These are phyloP conservation scores for Mucor indicus DNA, from an alignment of 371 early-diverging fungal species.

Conservation along the genomic window DNA sequence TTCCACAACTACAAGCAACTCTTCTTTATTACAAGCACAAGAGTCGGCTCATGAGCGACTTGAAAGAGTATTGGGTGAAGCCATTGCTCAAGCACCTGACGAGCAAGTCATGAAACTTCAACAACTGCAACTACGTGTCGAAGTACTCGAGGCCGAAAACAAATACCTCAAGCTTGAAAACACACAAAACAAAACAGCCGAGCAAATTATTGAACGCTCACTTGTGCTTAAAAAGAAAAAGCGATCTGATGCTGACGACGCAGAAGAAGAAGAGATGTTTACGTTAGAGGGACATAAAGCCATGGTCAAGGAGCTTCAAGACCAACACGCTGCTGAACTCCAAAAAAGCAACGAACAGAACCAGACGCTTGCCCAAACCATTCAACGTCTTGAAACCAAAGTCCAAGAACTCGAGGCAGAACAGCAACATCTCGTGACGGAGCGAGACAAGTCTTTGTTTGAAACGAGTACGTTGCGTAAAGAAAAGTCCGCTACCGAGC, in stretches of 20 bases:
- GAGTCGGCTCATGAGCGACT: constrained; percentile 31
- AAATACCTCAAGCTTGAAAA: constrained; percentile 45
- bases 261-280: constrained; percentile 10
- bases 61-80: constrained; percentile 35
- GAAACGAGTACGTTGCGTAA: constrained; percentile 55
- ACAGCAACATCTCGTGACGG: constrained; percentile 53
- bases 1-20: background rate
- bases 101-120: constrained; percentile 47
- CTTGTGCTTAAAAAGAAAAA: constrained; percentile 25
- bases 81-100: constrained; percentile 37
- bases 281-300: constrained; percentile 40
- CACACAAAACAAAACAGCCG: constrained; percentile 39
- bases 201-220: constrained; percentile 35
- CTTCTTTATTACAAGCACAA: constrained; percentile 1
- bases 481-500: constrained; percentile 41
- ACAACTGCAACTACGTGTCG: constrained; percentile 48
- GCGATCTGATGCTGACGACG: background rate
- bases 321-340: constrained; percentile 19
- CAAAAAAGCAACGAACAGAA: constrained; percentile 22
- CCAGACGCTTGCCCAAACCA: constrained; percentile 12
- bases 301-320: constrained; percentile 35
- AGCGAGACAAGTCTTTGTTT: constrained; percentile 54
- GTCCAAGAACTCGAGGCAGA: constrained; percentile 58
- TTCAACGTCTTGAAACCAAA: constrained; percentile 30
- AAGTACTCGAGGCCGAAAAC: constrained; percentile 55